Evolutionary conservation across 805 yeast species (phyloP), one percentile per base, ranked within the genome.

Genomic region (Limtongozyma cylindracea): DNA sequence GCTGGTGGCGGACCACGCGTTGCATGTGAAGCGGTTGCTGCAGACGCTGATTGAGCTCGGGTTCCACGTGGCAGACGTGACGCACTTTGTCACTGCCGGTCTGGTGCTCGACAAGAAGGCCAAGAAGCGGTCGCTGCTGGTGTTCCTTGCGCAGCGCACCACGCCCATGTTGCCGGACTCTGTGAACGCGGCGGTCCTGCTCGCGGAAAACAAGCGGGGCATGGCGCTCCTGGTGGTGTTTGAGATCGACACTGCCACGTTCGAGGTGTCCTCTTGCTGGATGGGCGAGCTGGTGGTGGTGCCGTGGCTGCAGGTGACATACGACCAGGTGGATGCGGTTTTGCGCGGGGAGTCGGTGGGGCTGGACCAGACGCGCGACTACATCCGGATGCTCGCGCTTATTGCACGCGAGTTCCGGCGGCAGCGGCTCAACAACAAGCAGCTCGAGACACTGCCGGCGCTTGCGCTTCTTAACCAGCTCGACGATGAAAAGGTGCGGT

Each of bases 61-160:
- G 19, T 67, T 82, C 37, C 96, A 88, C 41, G 62, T 73, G 20
- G 55, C 73, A 16, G 98, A 88, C 46, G 66, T 72, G 4, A 54
- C 91, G 3, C 64, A 65, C 20, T 76, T 53, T 32, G 45, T 84
- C 23, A 64, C 60, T 31, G 70, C 64, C 19, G 84, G 80, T 10
- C 64, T 91, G 0, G 47, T 64, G 7, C 49, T 84, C 28, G 98
- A 88, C 37, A 67, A 82, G 29, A 80, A 84, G 39, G 73, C 92
- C 1, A 74, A 77, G 44, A 80, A 77, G 48, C 61, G 96, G 39
- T 78, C 91, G 1, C 64, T 84, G 4, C 67, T 93, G 6, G 95
- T 84, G 3, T 73, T 69, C 36, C 56, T 82, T 41, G 88, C 91
- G 9, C 93, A 82, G 39, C 61, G 59, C 28, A 53, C 58, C 14